A percentile compares a stretch with the other conserved stretches of the same genome.
Conservation (phyloP, 495 filamentous ascomycete species). For the Arthonia radiata region DNA sequence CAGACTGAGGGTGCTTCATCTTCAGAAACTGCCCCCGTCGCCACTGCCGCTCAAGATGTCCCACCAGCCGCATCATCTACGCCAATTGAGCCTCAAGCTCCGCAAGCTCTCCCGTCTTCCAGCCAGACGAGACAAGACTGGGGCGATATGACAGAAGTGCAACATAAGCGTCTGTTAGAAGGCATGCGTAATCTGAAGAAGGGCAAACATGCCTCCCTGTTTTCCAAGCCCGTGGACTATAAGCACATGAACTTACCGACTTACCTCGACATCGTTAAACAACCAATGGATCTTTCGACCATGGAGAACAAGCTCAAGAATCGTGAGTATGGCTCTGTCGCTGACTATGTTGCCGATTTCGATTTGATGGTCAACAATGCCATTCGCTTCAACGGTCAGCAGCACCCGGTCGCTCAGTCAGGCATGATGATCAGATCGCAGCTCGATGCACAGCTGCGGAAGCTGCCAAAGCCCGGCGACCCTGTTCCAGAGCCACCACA, state of each 20-base stretch:
- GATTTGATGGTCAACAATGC: slow-evolving; percentile 52
- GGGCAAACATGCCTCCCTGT: slow-evolving; percentile 46
- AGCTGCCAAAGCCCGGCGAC: slow-evolving; percentile 21
- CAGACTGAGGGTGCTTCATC: slow-evolving; percentile 1
- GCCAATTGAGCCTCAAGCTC: background rate
- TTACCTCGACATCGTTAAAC: slow-evolving; percentile 44
- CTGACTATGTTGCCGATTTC: slow-evolving; percentile 46
- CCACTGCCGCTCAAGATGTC: slow-evolving; percentile 11
- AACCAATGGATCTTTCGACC: slow-evolving; percentile 59
- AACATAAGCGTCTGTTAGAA: slow-evolving; percentile 28
- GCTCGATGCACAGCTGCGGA: slow-evolving; percentile 34
- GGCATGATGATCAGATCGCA: slow-evolving; percentile 34
- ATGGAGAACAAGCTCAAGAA: slow-evolving; percentile 59
- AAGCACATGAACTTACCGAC: slow-evolving; percentile 39
- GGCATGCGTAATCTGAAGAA: slow-evolving; percentile 53
- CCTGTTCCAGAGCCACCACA: slow-evolving; percentile 25
- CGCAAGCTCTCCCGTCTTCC: slow-evolving; percentile 1
- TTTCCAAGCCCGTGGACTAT: slow-evolving; percentile 50
- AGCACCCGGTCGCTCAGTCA: slow-evolving; percentile 39
- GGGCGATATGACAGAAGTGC: slow-evolving; percentile 23
- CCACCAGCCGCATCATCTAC: slow-evolving; percentile 1
- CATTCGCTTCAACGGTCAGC: slow-evolving; percentile 52
- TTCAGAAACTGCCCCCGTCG: slow-evolving; percentile 13
- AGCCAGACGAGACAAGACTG: slow-evolving; percentile 4
- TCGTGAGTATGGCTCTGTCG: slow-evolving; percentile 34